Conservation (phyloP, 495 filamentous ascomycete species). For the Endocarpon pusillum region DNA sequence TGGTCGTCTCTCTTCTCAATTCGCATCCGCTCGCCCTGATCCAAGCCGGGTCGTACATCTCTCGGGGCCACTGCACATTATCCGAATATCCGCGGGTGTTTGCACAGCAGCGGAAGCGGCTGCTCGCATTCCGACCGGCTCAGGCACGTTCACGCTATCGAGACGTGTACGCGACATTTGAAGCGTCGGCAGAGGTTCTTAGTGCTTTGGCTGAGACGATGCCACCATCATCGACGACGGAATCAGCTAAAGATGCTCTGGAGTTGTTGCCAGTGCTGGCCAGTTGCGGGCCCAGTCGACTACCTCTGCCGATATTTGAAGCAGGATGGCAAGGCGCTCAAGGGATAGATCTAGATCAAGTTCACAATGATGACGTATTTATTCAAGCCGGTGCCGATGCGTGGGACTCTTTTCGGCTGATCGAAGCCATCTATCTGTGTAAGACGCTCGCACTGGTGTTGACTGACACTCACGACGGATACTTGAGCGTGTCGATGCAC, state of each 20-base stretch:
- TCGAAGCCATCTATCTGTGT: conserved; percentile 11
- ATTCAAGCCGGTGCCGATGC: conserved; percentile 4
- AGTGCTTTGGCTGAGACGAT: not conserved
- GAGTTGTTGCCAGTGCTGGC: not conserved
- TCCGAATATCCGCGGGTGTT: not conserved
- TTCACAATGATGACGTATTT: conserved; percentile 4
- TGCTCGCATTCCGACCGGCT: not conserved
- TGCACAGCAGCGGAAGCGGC: not conserved
- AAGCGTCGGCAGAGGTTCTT: not conserved
- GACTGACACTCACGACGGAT: conserved; percentile 3
- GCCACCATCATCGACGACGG: no score
- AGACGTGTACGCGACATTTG: not conserved
- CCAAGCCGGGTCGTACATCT: not conserved
- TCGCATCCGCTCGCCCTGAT: conserved; percentile 1
- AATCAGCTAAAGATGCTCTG: not conserved
- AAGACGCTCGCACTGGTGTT: conserved; percentile 12
- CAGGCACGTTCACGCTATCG: not conserved
- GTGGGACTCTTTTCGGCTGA: conserved; percentile 14
- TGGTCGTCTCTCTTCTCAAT: not conserved
- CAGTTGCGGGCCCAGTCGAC: not conserved
- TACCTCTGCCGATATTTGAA: not conserved
- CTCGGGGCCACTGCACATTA: not conserved
- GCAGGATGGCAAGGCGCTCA: not conserved
- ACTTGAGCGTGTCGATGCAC: conserved; percentile 14
- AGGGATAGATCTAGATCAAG: not conserved